Evolutionary conservation across 441 rosid species (phyloP).

Genomic region (Adansonia madagascariensis): DNA sequence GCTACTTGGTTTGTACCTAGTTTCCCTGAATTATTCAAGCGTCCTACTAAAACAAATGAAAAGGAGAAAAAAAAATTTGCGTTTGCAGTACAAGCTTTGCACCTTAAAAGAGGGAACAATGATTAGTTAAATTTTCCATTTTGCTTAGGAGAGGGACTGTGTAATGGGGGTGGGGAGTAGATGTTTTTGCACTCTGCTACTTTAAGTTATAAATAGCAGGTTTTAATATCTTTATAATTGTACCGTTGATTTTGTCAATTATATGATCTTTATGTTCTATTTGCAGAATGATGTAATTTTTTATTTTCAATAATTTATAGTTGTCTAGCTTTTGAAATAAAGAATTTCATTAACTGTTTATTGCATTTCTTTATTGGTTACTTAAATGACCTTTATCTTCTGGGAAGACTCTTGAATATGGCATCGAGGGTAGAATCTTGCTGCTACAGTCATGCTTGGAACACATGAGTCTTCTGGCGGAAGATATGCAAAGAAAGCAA

Average conservation of each 20-base stretch:
- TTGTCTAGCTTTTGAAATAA: not conserved
- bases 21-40: not conserved
- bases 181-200: not conserved
- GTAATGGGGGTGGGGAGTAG: not conserved
- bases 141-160: not conserved
- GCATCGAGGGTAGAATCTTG: slow-evolving; percentile 57
- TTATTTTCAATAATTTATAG: not conserved
- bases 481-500: slow-evolving; percentile 44
- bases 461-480: slow-evolving; percentile 47
- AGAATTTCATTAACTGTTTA: not conserved
- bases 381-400: not conserved
- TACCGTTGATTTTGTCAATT: not conserved
- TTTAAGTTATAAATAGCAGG: not conserved
- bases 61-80: not conserved
- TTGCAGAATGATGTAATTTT: not conserved
- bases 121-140: not conserved
- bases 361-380: slow-evolving; percentile 10
- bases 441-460: slow-evolving; percentile 65
- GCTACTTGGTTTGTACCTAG: not conserved
- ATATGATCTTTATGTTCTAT: not conserved
- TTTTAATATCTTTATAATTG: not conserved
- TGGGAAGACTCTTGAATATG: slow-evolving; percentile 65
- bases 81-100: not conserved
- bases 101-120: not conserved
- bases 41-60: not conserved